Conservation (phyloP, 129 eudicot species). For the Pittosporum tobira region DNA sequence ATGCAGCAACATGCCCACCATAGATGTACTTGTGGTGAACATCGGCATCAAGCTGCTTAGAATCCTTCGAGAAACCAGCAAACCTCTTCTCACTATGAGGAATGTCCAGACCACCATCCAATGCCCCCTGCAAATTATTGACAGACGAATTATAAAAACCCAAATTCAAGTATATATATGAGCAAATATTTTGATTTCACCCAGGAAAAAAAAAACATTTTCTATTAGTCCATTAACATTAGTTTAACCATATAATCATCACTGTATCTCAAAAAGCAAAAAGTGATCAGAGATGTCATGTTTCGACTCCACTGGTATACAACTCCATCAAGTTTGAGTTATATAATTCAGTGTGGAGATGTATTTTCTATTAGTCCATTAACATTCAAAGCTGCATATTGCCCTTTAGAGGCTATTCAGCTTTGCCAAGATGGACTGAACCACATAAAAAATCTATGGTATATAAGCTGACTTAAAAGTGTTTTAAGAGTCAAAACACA, state of each 20-base stretch:
- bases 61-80: slow-evolving; percentile 83
- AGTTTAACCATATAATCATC: too few species aligned
- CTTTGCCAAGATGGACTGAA: slow-evolving; percentile 41
- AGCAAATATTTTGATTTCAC: too few species aligned
- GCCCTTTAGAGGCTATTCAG: slow-evolving; percentile 13
- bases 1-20: slow-evolving; percentile 80
- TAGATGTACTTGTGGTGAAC: slow-evolving; percentile 82
- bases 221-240: too few species aligned
- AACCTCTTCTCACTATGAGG: slow-evolving; percentile 95
- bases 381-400: slow-evolving; percentile 33
- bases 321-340: not conserved
- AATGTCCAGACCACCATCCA: slow-evolving; percentile 94
- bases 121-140: slow-evolving; percentile 63
- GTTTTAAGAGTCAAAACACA: too few species aligned
- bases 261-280: too few species aligned
- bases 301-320: not conserved
- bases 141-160: not conserved
- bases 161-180: too few species aligned
- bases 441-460: too few species aligned
- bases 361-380: slow-evolving; percentile 20
- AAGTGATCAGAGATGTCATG: not conserved
- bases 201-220: too few species aligned
- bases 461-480: too few species aligned
- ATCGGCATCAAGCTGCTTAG: slow-evolving; percentile 77
- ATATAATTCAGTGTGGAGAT: not conserved